Evolutionary conservation across 129 eudicot genomes (phyloP), one percentile per base, ranked within the genome.

Genomic region (Saussurea involucrata): DNA sequence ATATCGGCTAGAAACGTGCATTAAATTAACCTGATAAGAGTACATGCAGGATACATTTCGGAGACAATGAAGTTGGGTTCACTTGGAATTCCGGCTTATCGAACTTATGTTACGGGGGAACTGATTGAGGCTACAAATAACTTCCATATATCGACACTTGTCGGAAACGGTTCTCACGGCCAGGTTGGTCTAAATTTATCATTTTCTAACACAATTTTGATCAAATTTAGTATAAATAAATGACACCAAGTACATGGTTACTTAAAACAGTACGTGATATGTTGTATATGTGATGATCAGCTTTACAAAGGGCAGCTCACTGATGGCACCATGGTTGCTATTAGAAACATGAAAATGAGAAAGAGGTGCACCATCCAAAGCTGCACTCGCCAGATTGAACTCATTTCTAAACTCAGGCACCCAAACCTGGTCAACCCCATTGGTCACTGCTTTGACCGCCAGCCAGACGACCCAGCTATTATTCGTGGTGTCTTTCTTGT

Each of bases 361-460:
- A 88, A 84, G 84, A 86, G 67, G 75, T 22, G 83, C 25, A 74
- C 70, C 69, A 76, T 83, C 64, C 91, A 86, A 44, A 72, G 60
- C 66, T 83, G 78, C 34, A 86, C 84, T 22, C 86, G 78, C 61
- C 88, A 86, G 81, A 75, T 88, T 57, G 97, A 86, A 63, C 76
- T 84, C 68, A 73, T 84, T 21, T 75, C 93, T 20, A 86, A 86
- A 81, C 91, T 91, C 31, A 86, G 90, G 66, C 88, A 91, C 53
- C 72, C 79, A 29, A 82, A 88, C 73, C 70, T 91, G 70, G 90
- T 87, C 69, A 86, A 89, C 80, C 84, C 88, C 17, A 74, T 91
- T 4, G 97, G 97, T 74, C 97, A 91, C 68, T 84, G 94, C 77
- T 84, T 91, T 42, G 91, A 91, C 67, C 85, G 86, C 78, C 72